Conservation (phyloP, 2,329 filamentous ascomycete species). For the Trichoderma simmonsii region DNA sequence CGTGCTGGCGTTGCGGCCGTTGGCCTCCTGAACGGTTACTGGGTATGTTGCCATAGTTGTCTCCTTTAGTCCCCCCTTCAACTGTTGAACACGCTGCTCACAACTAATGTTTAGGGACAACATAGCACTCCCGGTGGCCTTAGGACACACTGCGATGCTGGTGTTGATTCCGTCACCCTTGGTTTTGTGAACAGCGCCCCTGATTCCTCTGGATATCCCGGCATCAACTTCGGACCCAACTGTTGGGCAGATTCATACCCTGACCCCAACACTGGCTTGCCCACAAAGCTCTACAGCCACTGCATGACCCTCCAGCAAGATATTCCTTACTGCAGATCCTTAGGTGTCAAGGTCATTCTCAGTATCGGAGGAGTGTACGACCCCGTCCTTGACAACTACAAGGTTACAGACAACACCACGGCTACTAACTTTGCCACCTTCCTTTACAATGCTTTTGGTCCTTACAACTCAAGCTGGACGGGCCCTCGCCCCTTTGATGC, state of each 20-base stretch:
- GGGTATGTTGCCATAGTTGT: slow-evolving; percentile 29
- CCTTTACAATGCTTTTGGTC: slow-evolving; percentile 39
- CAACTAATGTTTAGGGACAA: slow-evolving; percentile 34
- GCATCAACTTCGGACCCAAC: slow-evolving; percentile 40
- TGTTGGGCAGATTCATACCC: slow-evolving; percentile 32
- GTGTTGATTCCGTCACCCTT: slow-evolving; percentile 38
- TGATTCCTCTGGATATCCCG: slow-evolving; percentile 35
- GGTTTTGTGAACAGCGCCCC: slow-evolving; percentile 39
- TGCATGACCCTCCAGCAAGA: slow-evolving; percentile 38
- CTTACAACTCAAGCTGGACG: slow-evolving; percentile 30
- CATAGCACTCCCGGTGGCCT: slow-evolving; percentile 30
- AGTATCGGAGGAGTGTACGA: slow-evolving; percentile 39
- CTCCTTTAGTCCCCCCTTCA: not conserved
- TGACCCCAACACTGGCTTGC: slow-evolving; percentile 22
- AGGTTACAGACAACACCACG: slow-evolving; percentile 30
- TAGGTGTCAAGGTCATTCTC: slow-evolving; percentile 43
- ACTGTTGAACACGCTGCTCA: not conserved
- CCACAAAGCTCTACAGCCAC: slow-evolving; percentile 33
- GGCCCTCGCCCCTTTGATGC: slow-evolving; percentile 41
- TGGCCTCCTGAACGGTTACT: slow-evolving; percentile 41
- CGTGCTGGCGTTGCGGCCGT: slow-evolving; percentile 25
- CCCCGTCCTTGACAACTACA: slow-evolving; percentile 31
- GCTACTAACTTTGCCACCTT: slow-evolving; percentile 39
- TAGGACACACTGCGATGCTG: slow-evolving; percentile 35
- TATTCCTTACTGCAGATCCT: slow-evolving; percentile 40